Percentiles rank a stretch among this genome's conserved stretches.
Conservation (phyloP, 768 basidiomycete species). For the Auriscalpium microsporum region DNA sequence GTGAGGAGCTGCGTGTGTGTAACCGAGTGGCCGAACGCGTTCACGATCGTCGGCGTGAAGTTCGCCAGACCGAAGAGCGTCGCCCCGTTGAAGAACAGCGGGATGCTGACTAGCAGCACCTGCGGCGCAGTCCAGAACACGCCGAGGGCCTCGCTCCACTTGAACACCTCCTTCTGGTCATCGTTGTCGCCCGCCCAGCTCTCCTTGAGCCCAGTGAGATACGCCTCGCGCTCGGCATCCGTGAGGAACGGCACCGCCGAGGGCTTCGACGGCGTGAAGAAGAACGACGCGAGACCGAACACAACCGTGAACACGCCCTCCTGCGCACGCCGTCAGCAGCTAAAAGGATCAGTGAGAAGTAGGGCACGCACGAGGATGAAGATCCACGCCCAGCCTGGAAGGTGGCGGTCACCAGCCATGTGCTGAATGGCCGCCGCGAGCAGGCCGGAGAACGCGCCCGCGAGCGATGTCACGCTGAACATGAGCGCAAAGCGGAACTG, state of each 20-base stretch:
- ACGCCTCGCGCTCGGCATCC: conserved; percentile 33
- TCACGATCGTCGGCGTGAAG: conserved; percentile 21
- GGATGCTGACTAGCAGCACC: conserved; percentile 40
- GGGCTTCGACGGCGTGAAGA: conserved; percentile 39
- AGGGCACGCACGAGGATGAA: conserved; percentile 40
- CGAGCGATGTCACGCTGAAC: conserved; percentile 37
- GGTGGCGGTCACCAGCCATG: conserved; percentile 45
- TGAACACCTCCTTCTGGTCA: conserved; percentile 38
- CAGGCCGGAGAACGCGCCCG: conserved; percentile 57
- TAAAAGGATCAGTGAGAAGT: neutral
- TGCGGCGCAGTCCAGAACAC: conserved; percentile 43
- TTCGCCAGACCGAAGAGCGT: conserved; percentile 22
- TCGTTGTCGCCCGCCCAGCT: conserved; percentile 18
- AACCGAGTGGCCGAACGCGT: conserved; percentile 21
- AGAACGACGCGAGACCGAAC: conserved; percentile 45
- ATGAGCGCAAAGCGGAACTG: conserved; percentile 31
- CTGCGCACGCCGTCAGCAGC: conserved; percentile 9
- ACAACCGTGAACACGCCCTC: conserved; percentile 58
- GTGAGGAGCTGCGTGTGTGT: conserved; percentile 23
- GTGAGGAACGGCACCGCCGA: conserved; percentile 41
- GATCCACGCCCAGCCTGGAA: conserved; percentile 59
- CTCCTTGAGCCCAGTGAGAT: conserved; percentile 29
- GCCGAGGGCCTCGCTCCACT: conserved; percentile 45
- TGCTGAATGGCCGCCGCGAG: conserved; percentile 52
- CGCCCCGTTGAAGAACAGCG: conserved; percentile 46